A percentile compares a stretch with the other conserved stretches of the same genome.
phyloP scores from a whole-genome alignment of 176 grass and related monocot species.

The Musa itinerans region DNA sequence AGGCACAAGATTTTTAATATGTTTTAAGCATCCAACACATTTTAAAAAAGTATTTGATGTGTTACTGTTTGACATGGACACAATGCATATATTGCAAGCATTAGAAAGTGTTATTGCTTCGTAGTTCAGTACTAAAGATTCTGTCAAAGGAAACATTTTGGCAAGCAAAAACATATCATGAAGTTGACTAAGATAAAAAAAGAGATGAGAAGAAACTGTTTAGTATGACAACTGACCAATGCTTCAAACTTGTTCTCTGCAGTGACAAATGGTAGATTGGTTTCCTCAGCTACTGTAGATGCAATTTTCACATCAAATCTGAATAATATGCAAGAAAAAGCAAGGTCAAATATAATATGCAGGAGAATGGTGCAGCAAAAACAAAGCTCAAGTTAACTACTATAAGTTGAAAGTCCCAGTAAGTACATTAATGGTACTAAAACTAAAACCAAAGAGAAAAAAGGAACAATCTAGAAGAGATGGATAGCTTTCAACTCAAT shows the following conservation, averaged over 20 bases:
- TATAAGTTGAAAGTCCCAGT: too few relatives aligned
- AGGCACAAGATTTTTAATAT: too few relatives aligned
- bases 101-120: background rate
- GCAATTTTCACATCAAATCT: slow-evolving; percentile 99
- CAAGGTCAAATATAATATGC: background rate
- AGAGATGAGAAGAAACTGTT: background rate
- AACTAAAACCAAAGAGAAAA: too few relatives aligned
- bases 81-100: background rate
- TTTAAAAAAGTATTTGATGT: too few relatives aligned
- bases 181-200: background rate
- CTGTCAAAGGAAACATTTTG: background rate
- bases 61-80: too few relatives aligned
- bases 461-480: too few relatives aligned
- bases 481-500: too few relatives aligned
- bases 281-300: slow-evolving; percentile 77
- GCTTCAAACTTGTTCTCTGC: slow-evolving; percentile 99
- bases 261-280: slow-evolving; percentile 73
- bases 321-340: slow-evolving; percentile 5
- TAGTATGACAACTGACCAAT: slow-evolving; percentile 56
- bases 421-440: too few relatives aligned
- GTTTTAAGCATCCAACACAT: too few relatives aligned
- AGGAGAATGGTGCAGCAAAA: too few relatives aligned
- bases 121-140: background rate
- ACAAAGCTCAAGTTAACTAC: too few relatives aligned
- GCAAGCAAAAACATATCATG: background rate